Evolutionary conservation across 345 rosid species (phyloP).

Genomic region (Gossypium anomalum): DNA sequence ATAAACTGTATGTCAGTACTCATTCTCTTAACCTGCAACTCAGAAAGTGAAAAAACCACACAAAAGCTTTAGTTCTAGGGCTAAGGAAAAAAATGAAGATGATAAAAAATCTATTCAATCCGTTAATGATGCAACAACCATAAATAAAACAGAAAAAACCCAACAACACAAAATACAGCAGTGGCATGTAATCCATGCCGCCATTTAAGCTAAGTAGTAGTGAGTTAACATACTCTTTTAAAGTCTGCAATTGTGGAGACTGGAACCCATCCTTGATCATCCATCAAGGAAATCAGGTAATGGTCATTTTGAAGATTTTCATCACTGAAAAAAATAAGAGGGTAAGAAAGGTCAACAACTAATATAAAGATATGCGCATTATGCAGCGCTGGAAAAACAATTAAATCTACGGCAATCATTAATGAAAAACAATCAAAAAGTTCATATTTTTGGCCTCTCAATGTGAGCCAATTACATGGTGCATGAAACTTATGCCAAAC

Average conservation of each 20-base stretch:
- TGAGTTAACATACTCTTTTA: constrained; percentile 57
- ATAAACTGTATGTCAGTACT: constrained; percentile 65
- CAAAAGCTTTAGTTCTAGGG: constrained; percentile 2
- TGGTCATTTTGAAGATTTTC: constrained; percentile 71
- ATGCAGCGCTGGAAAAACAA: neutral
- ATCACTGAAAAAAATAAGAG: constrained; percentile 57
- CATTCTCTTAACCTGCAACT: constrained; percentile 79
- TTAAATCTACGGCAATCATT: neutral
- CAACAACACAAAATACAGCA: constrained; percentile 1
- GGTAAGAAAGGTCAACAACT: constrained; percentile 13
- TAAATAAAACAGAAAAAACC: constrained; percentile 1
- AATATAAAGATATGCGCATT: neutral
- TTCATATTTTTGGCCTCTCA: neutral
- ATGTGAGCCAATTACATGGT: neutral
- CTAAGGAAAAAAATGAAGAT: neutral
- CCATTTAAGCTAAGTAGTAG: neutral
- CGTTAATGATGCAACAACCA: neutral
- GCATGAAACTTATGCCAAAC: neutral
- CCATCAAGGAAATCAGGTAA: constrained; percentile 78
- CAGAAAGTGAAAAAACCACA: constrained; percentile 15
- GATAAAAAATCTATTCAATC: neutral
- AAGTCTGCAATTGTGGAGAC: constrained; percentile 65
- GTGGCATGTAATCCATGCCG: neutral
- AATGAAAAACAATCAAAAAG: neutral
- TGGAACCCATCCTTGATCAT: constrained; percentile 89